Percentiles rank a stretch among this genome's conserved stretches.
phyloP scores from a whole-genome alignment of 768 basidiomycete genomes.

The Rhodotorula diobovata region DNA sequence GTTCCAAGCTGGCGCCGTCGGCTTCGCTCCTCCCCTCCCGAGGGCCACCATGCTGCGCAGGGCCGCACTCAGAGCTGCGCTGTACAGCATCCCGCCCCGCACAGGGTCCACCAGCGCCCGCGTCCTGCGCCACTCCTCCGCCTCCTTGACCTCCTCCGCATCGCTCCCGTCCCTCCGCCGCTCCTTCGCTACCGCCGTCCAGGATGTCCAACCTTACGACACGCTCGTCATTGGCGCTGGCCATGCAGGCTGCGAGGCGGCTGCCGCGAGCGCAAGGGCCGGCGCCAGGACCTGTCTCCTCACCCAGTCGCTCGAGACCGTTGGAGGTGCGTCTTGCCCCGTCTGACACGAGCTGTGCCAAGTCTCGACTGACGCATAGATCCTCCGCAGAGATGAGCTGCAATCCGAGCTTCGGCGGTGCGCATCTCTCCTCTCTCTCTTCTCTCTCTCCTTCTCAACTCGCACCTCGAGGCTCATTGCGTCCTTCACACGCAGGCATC shows the following conservation, averaged over 20 bases:
- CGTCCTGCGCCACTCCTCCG: neutral
- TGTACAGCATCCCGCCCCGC: slow-evolving; percentile 26
- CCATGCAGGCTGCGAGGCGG: slow-evolving; percentile 89
- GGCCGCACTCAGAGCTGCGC: neutral
- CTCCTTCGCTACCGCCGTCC: neutral
- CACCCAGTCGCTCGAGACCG: slow-evolving; percentile 73
- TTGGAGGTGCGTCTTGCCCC: slow-evolving; percentile 54
- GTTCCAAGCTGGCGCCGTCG: neutral
- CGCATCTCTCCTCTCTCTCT: neutral
- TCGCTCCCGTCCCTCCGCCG: neutral
- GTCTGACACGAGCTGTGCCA: too few species aligned
- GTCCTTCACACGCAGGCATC: slow-evolving; percentile 44
- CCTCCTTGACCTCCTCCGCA: neutral
- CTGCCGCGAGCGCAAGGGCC: slow-evolving; percentile 74
- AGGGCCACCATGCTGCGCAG: slow-evolving; percentile 2
- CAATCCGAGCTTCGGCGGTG: slow-evolving; percentile 75
- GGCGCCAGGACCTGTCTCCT: slow-evolving; percentile 75
- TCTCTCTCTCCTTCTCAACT: neutral
- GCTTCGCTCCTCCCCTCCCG: neutral
- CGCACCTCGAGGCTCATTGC: neutral
- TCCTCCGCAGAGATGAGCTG: slow-evolving; percentile 60
- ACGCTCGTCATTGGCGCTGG: slow-evolving; percentile 76
- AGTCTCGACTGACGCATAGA: too few species aligned
- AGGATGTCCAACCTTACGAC: slow-evolving; percentile 16
- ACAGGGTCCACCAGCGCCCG: slow-evolving; percentile 12